These are phyloP conservation scores for Wallacemonas collosoma DNA, from an alignment of 208 protist genomes.

Conservation along the genomic window DNA sequence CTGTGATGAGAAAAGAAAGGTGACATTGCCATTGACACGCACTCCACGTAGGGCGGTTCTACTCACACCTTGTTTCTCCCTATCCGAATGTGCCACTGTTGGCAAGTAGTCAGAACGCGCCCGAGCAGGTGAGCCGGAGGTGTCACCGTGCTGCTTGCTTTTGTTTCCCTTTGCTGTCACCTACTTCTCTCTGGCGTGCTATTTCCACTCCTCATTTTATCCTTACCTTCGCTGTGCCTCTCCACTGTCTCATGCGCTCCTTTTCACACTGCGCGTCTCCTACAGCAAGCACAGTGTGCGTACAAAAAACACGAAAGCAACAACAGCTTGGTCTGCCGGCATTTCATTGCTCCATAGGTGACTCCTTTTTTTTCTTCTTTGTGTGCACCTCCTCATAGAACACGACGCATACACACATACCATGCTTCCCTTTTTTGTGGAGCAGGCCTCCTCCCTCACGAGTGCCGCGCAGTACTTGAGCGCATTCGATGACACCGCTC, in stretches of 20 bases:
- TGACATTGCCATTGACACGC: no score
- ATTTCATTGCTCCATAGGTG: no score
- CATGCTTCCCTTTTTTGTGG: slow-evolving; percentile 29
- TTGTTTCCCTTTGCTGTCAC: no score
- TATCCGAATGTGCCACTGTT: no score
- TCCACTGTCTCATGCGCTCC: not conserved
- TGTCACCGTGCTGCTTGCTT: no score
- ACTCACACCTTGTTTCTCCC: no score
- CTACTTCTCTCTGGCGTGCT: not conserved
- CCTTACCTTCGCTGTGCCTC: not conserved
- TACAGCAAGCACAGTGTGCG: no score
- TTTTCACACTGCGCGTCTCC: no score
- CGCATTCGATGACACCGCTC: slow-evolving; percentile 48
- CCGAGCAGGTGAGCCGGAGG: no score
- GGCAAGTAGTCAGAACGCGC: no score
- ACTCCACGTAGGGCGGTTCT: no score
- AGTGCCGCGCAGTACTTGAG: slow-evolving; percentile 30
- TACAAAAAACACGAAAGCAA: slow-evolving; percentile 1
- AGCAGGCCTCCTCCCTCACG: slow-evolving; percentile 27
- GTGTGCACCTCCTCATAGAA: not conserved
- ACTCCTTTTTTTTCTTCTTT: not conserved
- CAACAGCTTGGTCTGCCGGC: not conserved
- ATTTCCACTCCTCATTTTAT: not conserved
- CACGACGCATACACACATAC: not conserved
- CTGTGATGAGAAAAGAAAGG: no score